A percentile compares a stretch with the other conserved stretches of the same genome.
Conservation (phyloP, 805 yeast genomes). For the Nakazawaea wickerhamii region DNA sequence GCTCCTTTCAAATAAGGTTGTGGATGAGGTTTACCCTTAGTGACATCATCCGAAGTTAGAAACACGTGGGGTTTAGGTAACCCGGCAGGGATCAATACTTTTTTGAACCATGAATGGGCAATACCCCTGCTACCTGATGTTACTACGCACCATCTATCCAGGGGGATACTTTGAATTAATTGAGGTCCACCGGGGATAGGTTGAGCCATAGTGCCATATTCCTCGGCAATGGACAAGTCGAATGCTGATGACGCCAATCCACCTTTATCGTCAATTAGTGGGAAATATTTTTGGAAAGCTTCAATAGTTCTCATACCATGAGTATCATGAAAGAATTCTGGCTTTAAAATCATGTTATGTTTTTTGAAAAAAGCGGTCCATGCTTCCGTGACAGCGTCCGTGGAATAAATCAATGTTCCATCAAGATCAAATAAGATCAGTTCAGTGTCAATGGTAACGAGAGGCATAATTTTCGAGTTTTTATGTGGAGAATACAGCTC, state of each 20-base stretch:
- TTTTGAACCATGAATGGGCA: constrained; percentile 73
- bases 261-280: constrained; percentile 62
- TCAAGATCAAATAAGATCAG: constrained; percentile 71
- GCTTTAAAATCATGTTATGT: constrained; percentile 62
- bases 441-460: constrained; percentile 11
- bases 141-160: constrained; percentile 77
- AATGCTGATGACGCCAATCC: constrained; percentile 48
- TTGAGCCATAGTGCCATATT: constrained; percentile 64
- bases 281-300: constrained; percentile 66
- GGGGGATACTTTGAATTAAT: constrained; percentile 52
- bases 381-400: constrained; percentile 73
- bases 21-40: constrained; percentile 82
- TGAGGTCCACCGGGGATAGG: constrained; percentile 74
- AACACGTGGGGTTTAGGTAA: constrained; percentile 57
- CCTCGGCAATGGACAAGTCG: constrained; percentile 66
- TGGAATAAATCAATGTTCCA: constrained; percentile 80
- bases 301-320: constrained; percentile 86
- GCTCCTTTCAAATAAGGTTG: constrained; percentile 69
- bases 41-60: constrained; percentile 76
- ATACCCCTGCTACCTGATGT: constrained; percentile 75
- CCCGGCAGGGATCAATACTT: constrained; percentile 46
- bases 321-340: constrained; percentile 64
- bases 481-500: not conserved
- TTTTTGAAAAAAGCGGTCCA: constrained; percentile 70
- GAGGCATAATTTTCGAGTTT: constrained; percentile 10